These are phyloP conservation scores for Apiotrichum sp. DNA, from an alignment of 1,284 basidiomycete genomes.

Conservation along the genomic window DNA sequence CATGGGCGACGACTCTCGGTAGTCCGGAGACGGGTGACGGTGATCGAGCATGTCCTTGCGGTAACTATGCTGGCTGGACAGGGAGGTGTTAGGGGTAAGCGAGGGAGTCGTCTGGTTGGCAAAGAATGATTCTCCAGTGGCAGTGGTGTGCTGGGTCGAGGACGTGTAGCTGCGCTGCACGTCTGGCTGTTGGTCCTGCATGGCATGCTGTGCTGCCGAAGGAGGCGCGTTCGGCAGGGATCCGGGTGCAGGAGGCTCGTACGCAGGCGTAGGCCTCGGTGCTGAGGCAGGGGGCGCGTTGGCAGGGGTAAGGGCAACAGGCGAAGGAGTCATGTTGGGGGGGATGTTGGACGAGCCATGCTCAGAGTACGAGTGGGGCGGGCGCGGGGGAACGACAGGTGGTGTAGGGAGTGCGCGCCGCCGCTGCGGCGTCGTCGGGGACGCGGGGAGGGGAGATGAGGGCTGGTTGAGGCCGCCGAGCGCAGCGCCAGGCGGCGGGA, in stretches of 20 bases:
- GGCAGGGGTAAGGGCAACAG: no score
- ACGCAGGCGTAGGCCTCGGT: background rate
- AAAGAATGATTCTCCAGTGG: conserved; percentile 4
- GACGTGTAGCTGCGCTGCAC: background rate
- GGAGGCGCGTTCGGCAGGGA: no score
- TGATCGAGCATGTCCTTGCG: background rate
- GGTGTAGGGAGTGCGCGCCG: background rate
- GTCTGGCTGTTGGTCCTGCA: no score
- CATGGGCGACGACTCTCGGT: background rate
- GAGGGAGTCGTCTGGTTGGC: background rate
- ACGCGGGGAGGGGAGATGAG: no score
- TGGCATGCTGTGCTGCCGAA: no score
- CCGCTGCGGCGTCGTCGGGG: background rate
- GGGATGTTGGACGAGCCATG: background rate
- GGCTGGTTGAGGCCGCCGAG: no score
- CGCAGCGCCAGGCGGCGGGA: no score
- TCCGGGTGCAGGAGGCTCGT: conserved; percentile 1
- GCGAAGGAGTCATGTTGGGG: background rate
- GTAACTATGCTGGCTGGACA: background rate
- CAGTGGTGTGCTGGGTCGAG: background rate
- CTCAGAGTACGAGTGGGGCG: background rate
- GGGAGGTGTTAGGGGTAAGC: background rate
- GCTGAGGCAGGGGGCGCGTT: background rate
- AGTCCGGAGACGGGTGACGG: no score
- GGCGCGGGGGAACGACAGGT: background rate